Percentiles rank a stretch among this genome's conserved stretches.
Conservation (phyloP, 257 asterid genomes). For the Salvia hispanica region DNA sequence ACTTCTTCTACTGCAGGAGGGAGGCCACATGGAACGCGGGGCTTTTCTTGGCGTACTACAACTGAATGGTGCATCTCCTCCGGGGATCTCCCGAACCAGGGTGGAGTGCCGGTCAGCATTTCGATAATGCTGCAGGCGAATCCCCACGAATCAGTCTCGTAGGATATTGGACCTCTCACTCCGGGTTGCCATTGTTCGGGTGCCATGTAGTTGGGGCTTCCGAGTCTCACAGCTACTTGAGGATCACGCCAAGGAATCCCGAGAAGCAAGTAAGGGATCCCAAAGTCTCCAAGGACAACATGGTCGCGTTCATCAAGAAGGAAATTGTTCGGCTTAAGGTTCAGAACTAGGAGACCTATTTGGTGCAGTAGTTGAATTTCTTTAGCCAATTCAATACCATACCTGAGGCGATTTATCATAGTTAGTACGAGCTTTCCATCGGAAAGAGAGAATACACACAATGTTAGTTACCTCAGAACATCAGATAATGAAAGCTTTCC, state of each 20-base stretch:
- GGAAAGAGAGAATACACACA: neutral
- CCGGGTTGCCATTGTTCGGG: constrained; percentile 78
- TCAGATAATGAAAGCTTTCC: constrained; percentile 62
- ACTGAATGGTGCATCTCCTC: constrained; percentile 50
- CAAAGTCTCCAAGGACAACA: constrained; percentile 63
- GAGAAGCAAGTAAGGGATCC: constrained; percentile 60
- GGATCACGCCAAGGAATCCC: constrained; percentile 46
- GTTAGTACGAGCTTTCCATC: neutral
- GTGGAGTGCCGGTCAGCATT: constrained; percentile 61
- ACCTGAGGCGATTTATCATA: constrained; percentile 41
- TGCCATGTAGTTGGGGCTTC: constrained; percentile 73
- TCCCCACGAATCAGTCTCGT: constrained; percentile 77
- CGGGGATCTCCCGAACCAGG: constrained; percentile 57
- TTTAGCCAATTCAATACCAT: constrained; percentile 53
- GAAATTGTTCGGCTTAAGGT: constrained; percentile 69
- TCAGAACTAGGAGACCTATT: constrained; percentile 49
- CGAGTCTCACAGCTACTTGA: constrained; percentile 45
- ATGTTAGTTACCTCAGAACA: constrained; percentile 50
- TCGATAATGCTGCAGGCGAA: constrained; percentile 66
- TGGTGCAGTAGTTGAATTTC: constrained; percentile 61
- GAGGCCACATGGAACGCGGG: constrained; percentile 61
- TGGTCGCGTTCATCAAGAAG: constrained; percentile 52
- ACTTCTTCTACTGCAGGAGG: constrained; percentile 55
- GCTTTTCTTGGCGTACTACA: constrained; percentile 57
- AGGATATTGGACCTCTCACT: constrained; percentile 64